Evolutionary conservation across 371 early-diverging fungal genomes (phyloP), one percentile per base, ranked within the genome.

Genomic region (Nematocida parisii): DNA sequence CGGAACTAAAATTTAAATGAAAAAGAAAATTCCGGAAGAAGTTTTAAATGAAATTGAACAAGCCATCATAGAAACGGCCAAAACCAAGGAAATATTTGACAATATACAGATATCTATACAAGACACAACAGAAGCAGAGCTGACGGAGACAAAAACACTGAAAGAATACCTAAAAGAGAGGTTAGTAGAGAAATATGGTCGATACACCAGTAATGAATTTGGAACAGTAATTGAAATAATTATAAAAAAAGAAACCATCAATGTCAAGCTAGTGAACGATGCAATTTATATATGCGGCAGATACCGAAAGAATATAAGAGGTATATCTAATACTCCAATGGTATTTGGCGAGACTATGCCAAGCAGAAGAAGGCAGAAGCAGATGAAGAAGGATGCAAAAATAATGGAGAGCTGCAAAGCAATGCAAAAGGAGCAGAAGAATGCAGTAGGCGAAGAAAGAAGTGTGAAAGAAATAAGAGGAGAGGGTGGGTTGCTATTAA

Each of bases 321-420:
- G 71, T 20, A 77, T 77, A 47, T 77, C 80, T 9, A 67, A 77
- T 24, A 77, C 80, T 4, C 80, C 80, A 7, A 75, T 75, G 24
- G 39, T 57, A n/a, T 66, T 66, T 47, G 33, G 22, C 0, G 44
- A 27, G 18, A 39, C 20, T 2, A 50, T 20, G 22, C 18, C 20
- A 7, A n/a, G n/a, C 64, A 13, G 64, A 11, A 64, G 64, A 45
- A 64, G 42, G 44, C 24, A 22, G 22, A 27, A 27, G 24, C 11
- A 58, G 22, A 50, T 50, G 52, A 22, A 58, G 22, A 58, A 27
- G 1, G 58, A 7, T 9, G 58, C 24, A n/a, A 22, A 7, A 9
- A 22, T n/a, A 9, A 11, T 22, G 9, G 22, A 62, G 22, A 20
- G 64, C 7, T 6, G 9, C 7, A 5, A 62, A 15, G 45, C 7